Conservation (phyloP, 169 alveolate species). For the Eimeria maxima region DNA sequence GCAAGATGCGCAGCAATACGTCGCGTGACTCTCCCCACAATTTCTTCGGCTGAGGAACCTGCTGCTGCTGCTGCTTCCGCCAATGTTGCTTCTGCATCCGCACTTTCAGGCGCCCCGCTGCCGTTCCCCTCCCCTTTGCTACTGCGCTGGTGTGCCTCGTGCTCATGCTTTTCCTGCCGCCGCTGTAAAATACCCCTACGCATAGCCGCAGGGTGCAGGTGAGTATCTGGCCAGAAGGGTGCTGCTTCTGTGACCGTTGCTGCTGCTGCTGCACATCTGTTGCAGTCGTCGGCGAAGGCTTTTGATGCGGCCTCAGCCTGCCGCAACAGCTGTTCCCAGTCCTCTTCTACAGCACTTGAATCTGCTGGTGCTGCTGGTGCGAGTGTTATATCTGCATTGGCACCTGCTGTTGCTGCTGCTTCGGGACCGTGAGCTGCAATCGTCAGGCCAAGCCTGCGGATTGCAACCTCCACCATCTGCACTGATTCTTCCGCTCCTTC, state of each 20-base stretch:
- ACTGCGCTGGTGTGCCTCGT: background rate
- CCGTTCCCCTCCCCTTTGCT: background rate
- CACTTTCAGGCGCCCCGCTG: background rate
- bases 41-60: background rate
- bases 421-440: background rate
- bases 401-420: background rate
- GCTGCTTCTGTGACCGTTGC: background rate
- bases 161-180: background rate
- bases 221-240: background rate
- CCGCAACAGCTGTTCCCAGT: constrained; percentile 22
- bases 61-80: constrained; percentile 7
- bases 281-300: constrained; percentile 11
- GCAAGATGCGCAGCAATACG: constrained; percentile 19
- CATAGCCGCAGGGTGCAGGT: background rate
- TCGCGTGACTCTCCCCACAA: background rate
- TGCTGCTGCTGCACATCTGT: constrained; percentile 16
- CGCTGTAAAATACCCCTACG: background rate
- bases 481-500: background rate
- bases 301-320: constrained; percentile 27
- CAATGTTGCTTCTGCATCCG: background rate
- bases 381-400: background rate
- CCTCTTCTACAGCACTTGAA: background rate
- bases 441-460: background rate
- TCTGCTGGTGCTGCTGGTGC: background rate
- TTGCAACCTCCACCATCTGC: background rate